Base-by-base conservation (phyloP, 768 basidiomycete species). In the Mycena chlorophos region DNA sequence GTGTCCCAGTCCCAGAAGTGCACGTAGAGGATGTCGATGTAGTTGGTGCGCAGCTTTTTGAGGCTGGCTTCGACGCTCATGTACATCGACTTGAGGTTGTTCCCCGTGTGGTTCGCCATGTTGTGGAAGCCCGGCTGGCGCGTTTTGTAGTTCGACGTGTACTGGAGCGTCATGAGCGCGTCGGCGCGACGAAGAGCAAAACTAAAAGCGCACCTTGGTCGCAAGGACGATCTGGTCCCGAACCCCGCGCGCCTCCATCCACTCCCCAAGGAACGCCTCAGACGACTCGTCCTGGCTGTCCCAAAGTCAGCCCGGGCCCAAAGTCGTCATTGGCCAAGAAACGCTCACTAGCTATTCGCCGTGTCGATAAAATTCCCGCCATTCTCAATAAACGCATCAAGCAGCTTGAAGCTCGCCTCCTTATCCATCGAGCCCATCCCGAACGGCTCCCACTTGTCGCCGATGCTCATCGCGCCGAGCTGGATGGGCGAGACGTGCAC, bases 11-110 rank as follows among this genome's bases (percentile, higher is more conserved):
- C 79, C 80, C 77, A 76, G 71, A 73, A 80, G 60, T 84, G 83
- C 4, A 83, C 61, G 56, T 85, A 83, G 27, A 84, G 65, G 47
- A 85, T 74, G 60, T 85, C 83, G 61, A 85, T 75, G 61, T 80
- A 87, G n/a, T 76, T 70, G 0, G 84, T 86, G 40, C 81, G 69
- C 19, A 88, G 82, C 64, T 3, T 70, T 72, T 60, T 83, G 49
- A 59, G 57, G 20, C 57, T 82, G 56, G 67, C 54, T 54, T 69
- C 72, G 62, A 86, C 85, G 2, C 85, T 85, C 1, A 61, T 63
- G 57, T 75, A 80, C 46, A 76, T 66, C 1, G 71, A 66, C 40
- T 78, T 73, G 40, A 75, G 69, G 14, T 63, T 54, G 10, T 70
- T 54, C 0, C 52, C 52, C 2, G 19, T 19, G 14, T 59, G 55